Evolutionary conservation across 1,284 basidiomycete genomes (phyloP).

Genomic region (Blastosporella zonata): DNA sequence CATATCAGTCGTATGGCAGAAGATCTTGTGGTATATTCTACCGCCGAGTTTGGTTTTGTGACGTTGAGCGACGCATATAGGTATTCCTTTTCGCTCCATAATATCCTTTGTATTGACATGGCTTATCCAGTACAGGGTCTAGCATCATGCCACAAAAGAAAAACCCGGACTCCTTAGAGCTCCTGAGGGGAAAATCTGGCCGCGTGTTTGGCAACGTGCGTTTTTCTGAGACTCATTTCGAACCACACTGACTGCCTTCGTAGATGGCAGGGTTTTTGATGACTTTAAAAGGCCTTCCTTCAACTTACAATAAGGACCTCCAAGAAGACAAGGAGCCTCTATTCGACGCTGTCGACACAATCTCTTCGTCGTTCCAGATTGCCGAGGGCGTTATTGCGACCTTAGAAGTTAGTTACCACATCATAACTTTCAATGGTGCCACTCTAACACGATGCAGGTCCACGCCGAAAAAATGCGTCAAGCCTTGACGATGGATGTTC

Average conservation of each 20-base stretch:
- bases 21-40: constrained; percentile 95
- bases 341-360: constrained; percentile 91
- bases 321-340: constrained; percentile 99
- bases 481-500: constrained; percentile 93
- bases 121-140: constrained; percentile 79
- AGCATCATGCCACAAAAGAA: constrained; percentile 99
- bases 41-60: constrained; percentile 95
- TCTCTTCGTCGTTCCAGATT: constrained; percentile 89
- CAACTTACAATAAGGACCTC: constrained; percentile 98
- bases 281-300: constrained; percentile 95
- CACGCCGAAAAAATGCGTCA: constrained; percentile 87
- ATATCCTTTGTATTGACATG: not conserved
- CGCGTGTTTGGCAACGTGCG: constrained; percentile 89
- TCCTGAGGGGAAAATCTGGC: constrained; percentile 93
- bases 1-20: constrained; percentile 95
- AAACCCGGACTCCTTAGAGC: constrained; percentile 95
- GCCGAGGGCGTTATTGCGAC: constrained; percentile 94
- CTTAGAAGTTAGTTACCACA: constrained; percentile 60
- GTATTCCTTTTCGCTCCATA: constrained; percentile 35
- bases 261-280: constrained; percentile 98
- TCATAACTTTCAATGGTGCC: not conserved
- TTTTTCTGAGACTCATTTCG: not conserved
- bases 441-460: constrained; percentile 49
- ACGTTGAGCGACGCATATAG: constrained; percentile 95
- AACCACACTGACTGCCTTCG: constrained; percentile 1